Conservation (phyloP, 768 basidiomycete genomes). For the Neoboletus subvelutipes region DNA sequence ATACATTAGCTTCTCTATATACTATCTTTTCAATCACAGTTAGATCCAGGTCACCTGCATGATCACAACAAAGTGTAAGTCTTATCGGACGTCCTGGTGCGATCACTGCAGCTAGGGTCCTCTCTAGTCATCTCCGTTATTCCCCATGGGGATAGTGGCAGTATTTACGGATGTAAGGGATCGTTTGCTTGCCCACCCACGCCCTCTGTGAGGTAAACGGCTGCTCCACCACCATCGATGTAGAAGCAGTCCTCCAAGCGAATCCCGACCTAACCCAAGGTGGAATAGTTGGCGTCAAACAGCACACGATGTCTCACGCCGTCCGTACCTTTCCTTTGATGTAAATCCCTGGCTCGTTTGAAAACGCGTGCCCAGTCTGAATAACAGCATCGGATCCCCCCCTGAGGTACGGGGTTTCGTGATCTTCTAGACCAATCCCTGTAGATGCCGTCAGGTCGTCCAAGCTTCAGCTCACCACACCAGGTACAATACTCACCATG, state of each 20-base stretch:
- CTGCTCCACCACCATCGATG: constrained; percentile 51
- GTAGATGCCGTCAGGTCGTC: constrained; percentile 8
- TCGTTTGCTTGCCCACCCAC: constrained; percentile 57
- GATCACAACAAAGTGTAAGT: background rate
- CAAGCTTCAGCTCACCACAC: constrained; percentile 12
- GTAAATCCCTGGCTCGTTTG: constrained; percentile 79
- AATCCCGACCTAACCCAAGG: constrained; percentile 58
- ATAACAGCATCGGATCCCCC: constrained; percentile 64
- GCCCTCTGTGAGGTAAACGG: constrained; percentile 60
- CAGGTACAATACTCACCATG: constrained; percentile 52
- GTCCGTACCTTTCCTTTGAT: constrained; percentile 59
- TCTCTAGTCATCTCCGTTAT: constrained; percentile 16
- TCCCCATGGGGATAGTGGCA: constrained; percentile 13
- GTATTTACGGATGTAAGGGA: constrained; percentile 35
- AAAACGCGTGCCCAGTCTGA: constrained; percentile 69
- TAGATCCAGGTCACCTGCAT: background rate
- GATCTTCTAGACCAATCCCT: constrained; percentile 85
- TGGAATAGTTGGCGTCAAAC: constrained; percentile 9
- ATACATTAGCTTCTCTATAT: constrained; percentile 14
- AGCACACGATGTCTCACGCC: background rate
- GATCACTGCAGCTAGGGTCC: constrained; percentile 7
- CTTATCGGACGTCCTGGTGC: background rate
- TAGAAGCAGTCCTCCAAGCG: constrained; percentile 85
- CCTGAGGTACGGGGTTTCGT: constrained; percentile 78
- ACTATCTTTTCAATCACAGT: constrained; percentile 6